phyloP scores from a whole-genome alignment of 495 filamentous ascomycete genomes.

The Hypoxylon rickii region DNA sequence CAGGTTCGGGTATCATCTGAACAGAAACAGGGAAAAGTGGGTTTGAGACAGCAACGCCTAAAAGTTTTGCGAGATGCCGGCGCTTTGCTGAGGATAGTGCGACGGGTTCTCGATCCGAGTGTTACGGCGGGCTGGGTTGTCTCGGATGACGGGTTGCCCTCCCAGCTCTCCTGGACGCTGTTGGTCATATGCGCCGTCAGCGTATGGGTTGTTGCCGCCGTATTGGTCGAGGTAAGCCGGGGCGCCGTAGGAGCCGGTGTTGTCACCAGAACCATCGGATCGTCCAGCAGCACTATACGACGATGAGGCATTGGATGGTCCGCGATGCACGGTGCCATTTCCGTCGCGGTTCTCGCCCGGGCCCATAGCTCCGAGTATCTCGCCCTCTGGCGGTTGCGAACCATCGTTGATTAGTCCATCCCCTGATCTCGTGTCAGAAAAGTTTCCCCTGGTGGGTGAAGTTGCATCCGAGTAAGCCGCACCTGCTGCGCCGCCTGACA shows the following conservation, averaged over 20 bases:
- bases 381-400: conserved; percentile 65
- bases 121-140: conserved; percentile 87
- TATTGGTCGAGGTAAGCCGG: conserved; percentile 60
- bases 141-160: conserved; percentile 84
- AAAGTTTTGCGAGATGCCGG: conserved; percentile 98
- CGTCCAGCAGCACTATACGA: conserved; percentile 83
- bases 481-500: conserved; percentile 72
- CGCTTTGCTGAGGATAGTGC: conserved; percentile 87
- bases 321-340: conserved; percentile 74
- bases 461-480: conserved; percentile 75
- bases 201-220: conserved; percentile 53
- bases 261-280: conserved; percentile 84
- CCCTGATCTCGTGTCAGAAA: conserved; percentile 74
- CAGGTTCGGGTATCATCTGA: conserved; percentile 35
- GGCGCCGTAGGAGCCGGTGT: conserved; percentile 52
- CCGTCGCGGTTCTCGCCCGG: conserved; percentile 66
- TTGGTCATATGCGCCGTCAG: conserved; percentile 42
- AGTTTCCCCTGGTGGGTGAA: conserved; percentile 70
- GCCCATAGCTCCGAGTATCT: conserved; percentile 72
- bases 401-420: conserved; percentile 67
- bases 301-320: conserved; percentile 94
- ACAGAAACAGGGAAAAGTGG: conserved; percentile 16
- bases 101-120: conserved; percentile 89
- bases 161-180: conserved; percentile 41
- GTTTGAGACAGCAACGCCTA: conserved; percentile 43